Percentiles rank a stretch among this genome's conserved stretches.
Conservation (phyloP, 139 green algal species). For the Picochlorum sp. region DNA sequence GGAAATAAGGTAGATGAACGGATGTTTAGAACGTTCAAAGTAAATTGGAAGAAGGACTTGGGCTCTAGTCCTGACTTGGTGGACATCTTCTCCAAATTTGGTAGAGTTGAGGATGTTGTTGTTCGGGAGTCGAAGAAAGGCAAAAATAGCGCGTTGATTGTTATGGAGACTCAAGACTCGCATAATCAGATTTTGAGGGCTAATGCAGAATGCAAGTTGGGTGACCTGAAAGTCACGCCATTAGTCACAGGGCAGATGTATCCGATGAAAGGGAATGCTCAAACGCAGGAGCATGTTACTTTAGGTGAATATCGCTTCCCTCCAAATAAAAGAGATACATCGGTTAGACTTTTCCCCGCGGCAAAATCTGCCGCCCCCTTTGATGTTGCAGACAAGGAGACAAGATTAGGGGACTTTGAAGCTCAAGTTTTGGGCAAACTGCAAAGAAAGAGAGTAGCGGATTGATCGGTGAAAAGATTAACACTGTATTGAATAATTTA, state of each 20-base stretch:
- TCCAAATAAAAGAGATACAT: no score
- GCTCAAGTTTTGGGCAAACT: no score
- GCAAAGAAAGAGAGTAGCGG: no score
- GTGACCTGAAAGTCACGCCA: background rate
- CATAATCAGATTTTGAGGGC: constrained; percentile 14
- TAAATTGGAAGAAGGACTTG: constrained; percentile 33
- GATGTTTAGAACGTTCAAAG: constrained; percentile 52
- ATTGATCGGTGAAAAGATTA: no score
- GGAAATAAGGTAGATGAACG: constrained; percentile 13
- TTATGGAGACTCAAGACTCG: constrained; percentile 34
- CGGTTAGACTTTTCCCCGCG: no score
- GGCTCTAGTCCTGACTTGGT: constrained; percentile 25
- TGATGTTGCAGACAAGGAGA: no score
- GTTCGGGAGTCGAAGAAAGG: constrained; percentile 28
- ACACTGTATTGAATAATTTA: no score
- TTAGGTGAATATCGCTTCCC: no score
- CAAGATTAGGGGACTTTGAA: no score
- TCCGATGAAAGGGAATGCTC: no score
- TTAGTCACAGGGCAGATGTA: background rate
- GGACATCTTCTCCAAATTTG: background rate
- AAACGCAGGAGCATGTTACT: no score
- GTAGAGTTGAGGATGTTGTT: constrained; percentile 51
- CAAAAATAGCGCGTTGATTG: constrained; percentile 40
- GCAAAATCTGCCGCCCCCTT: no score
- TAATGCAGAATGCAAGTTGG: background rate